Evolutionary conservation across 2,329 filamentous ascomycete species (phyloP), one percentile per base, ranked within the genome.

Genomic region (Apiospora malaysiana): DNA sequence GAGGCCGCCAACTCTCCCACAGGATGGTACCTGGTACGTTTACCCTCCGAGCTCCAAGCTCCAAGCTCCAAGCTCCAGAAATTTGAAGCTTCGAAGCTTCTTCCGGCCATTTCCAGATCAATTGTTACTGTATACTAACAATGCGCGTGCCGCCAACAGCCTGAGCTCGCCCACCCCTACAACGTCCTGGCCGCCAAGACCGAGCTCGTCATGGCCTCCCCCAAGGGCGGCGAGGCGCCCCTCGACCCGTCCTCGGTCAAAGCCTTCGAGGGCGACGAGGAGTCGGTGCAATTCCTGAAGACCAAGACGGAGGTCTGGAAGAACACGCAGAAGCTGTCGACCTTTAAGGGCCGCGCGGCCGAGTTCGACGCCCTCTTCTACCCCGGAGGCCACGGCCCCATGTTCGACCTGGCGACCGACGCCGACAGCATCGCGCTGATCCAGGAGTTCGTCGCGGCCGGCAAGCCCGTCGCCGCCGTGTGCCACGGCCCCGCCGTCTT

Each of bases 401-500:
- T 93, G 89, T 92, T 87, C 80, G 91, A 93, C 78, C 87, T 93
- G 23, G 86, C 86, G 70, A 82, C 82, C 70, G 87, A 91, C 77
- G 73, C 81, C 25, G 82, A 84, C n/a, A 90, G 87, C 37, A 87
- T 89, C 74, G 82, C 85, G 72, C 81, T 93, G 46, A 89, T 91
- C 76, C 81, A 84, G 72, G 89, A 92, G 78, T 92, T 93, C 78
- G 87, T 85, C 76, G 81, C 83, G 49, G 84, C 85, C 3, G 87
- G 86, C 73, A 92, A 92, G 84, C 83, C 89, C 70, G 86, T 93
- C 18, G 83, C 88, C 0, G 89, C 91, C 4, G 90, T 93, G 65
- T 93, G 91, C 83, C 91, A 93, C 81, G 91, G 90, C 7, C 89
- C 91, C 2, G 88, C 87, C 4, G 91, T 87, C 16, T 83, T 93